Conservation (phyloP, 192 early-diverging fungal genomes). For the Rhizophagus clarus region DNA sequence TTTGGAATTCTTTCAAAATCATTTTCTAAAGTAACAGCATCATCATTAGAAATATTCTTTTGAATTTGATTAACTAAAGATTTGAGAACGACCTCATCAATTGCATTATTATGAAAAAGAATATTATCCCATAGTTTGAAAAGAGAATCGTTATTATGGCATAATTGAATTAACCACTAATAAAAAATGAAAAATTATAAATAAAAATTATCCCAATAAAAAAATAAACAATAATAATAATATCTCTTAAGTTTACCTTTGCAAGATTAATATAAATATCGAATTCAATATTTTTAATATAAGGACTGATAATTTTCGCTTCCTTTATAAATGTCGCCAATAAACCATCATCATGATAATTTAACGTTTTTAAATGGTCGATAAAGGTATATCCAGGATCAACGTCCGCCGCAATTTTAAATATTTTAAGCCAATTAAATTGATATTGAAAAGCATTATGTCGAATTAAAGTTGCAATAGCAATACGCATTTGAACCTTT, state of each 20-base stretch:
- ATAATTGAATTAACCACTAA: neutral
- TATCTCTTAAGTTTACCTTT: neutral
- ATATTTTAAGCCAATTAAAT: slow-evolving; percentile 1
- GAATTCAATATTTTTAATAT: neutral
- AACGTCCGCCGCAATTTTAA: neutral
- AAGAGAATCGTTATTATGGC: neutral
- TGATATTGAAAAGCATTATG: neutral
- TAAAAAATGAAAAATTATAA: neutral
- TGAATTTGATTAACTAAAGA: neutral
- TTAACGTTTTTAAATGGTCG: neutral
- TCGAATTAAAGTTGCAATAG: neutral
- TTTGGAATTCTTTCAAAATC: too few relatives aligned
- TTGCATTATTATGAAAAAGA: neutral
- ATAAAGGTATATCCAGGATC: neutral
- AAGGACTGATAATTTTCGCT: neutral
- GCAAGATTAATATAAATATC: neutral
- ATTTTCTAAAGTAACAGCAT: neutral
- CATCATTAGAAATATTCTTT: neutral
- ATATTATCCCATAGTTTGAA: neutral
- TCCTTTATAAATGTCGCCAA: neutral
- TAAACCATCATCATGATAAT: neutral
- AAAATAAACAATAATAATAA: neutral
- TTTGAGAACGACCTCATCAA: neutral
- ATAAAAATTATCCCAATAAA: neutral
- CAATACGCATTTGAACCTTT: neutral